phyloP scores from a whole-genome alignment of 2,329 filamentous ascomycete genomes.

The Colletotrichum sublineola region DNA sequence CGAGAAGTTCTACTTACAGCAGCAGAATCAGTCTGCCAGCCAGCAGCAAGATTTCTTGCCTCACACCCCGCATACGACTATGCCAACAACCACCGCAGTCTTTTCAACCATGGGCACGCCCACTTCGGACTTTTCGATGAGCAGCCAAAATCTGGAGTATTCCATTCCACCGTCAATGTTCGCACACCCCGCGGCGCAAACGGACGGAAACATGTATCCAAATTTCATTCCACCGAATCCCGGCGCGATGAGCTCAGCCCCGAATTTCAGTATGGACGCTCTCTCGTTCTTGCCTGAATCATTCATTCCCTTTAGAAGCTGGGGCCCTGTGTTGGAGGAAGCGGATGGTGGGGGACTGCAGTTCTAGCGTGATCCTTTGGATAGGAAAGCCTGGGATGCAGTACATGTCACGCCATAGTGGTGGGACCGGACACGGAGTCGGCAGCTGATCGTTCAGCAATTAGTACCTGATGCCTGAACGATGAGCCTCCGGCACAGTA shows the following conservation, averaged over 20 bases:
- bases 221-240: slow-evolving; percentile 1
- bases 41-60: slow-evolving; percentile 11
- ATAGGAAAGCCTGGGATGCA: not conserved
- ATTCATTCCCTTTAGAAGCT: slow-evolving; percentile 35
- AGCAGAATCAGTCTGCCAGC: slow-evolving; percentile 8
- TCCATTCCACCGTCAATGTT: slow-evolving; percentile 13
- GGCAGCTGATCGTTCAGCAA: slow-evolving; percentile 26
- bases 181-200: not conserved
- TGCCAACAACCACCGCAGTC: not conserved
- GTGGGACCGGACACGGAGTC: slow-evolving; percentile 43
- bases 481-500: not conserved
- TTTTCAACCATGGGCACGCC: slow-evolving; percentile 12
- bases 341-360: slow-evolving; percentile 3
- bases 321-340: slow-evolving; percentile 5
- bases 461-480: not conserved
- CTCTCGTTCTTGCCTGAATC: slow-evolving; percentile 20
- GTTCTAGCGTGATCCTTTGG: slow-evolving; percentile 15
- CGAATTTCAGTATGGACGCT: slow-evolving; percentile 7
- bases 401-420: too few species aligned
- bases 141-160: slow-evolving; percentile 2
- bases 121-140: slow-evolving; percentile 7
- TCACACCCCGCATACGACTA: not conserved
- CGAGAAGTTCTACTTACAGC: slow-evolving; percentile 37
- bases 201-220: not conserved
- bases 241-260: not conserved